Percentiles rank a stretch among this genome's conserved stretches.
Evolutionary conservation across 169 alveolate genomes (phyloP).

Genomic region (Eimeria nieschulzi): DNA sequence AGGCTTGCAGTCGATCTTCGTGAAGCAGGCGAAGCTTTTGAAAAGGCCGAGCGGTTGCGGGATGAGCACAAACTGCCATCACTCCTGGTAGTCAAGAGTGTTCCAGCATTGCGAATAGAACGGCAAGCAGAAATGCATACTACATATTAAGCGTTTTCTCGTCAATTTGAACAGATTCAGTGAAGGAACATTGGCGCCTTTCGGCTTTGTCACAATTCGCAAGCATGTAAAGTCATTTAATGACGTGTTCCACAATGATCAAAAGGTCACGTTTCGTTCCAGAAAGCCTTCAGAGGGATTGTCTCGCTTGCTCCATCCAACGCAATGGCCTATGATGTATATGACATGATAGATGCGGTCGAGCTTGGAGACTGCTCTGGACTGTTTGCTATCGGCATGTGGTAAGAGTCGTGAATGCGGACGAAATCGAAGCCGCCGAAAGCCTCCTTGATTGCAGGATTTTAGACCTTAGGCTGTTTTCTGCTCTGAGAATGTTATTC

Average conservation of each 20-base stretch:
- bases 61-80: conserved; percentile 32
- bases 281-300: conserved; percentile 36
- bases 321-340: conserved; percentile 41
- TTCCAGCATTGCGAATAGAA: conserved; percentile 35
- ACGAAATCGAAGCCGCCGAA: neutral
- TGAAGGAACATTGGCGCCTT: conserved; percentile 17
- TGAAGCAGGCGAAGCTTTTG: conserved; percentile 38
- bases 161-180: neutral
- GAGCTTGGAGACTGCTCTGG: conserved; percentile 31
- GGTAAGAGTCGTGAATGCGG: neutral
- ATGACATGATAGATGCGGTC: conserved; percentile 3
- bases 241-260: neutral
- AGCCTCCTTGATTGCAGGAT: neutral
- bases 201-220: conserved; percentile 42
- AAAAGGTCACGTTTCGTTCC: neutral
- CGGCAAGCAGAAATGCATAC: neutral
- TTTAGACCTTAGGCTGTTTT: conserved; percentile 13
- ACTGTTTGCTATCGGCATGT: conserved; percentile 13
- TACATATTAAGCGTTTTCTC: neutral
- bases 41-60: conserved; percentile 30
- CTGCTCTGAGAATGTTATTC: conserved; percentile 31
- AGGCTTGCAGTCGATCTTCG: conserved; percentile 44
- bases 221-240: neutral
- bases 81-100: conserved; percentile 10
- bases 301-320: conserved; percentile 32